phyloP scores from a whole-genome alignment of 768 basidiomycete species.

The Auricularia heimuer region DNA sequence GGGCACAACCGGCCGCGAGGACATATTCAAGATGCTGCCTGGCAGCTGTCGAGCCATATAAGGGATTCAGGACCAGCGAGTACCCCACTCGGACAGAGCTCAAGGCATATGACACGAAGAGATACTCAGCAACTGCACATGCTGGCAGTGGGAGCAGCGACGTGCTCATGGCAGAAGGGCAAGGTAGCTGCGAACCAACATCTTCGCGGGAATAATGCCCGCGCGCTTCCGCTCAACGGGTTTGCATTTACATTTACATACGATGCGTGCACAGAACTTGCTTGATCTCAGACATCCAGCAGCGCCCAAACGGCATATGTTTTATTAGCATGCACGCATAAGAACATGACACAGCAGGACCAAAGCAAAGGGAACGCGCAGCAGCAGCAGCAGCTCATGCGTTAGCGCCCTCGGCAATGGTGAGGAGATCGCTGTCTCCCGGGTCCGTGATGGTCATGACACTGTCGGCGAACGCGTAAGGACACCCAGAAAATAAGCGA shows the following conservation, averaged over 20 bases:
- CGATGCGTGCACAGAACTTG: too few species aligned
- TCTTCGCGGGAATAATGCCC: too few species aligned
- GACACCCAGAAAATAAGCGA: background rate
- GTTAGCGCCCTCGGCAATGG: constrained; percentile 65
- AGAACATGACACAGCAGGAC: background rate
- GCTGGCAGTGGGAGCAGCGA: background rate
- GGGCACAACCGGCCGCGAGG: background rate
- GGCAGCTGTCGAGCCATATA: background rate
- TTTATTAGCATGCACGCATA: constrained; percentile 3
- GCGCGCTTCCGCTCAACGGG: too few species aligned
- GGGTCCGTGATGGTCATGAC: constrained; percentile 96
- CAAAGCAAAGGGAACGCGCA: background rate
- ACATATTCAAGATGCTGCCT: background rate
- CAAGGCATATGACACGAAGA: background rate
- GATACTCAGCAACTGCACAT: background rate
- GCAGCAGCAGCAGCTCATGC: constrained; percentile 32
- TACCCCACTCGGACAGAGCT: background rate
- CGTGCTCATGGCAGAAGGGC: background rate
- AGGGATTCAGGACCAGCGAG: background rate
- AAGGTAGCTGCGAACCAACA: background rate
- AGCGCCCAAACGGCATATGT: constrained; percentile 1
- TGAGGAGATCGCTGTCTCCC: constrained; percentile 93
- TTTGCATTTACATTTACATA: too few species aligned
- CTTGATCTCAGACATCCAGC: background rate
- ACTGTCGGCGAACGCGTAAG: constrained; percentile 34